phyloP scores from a whole-genome alignment of 805 yeast genomes.

The Spathaspora passalidarum region DNA sequence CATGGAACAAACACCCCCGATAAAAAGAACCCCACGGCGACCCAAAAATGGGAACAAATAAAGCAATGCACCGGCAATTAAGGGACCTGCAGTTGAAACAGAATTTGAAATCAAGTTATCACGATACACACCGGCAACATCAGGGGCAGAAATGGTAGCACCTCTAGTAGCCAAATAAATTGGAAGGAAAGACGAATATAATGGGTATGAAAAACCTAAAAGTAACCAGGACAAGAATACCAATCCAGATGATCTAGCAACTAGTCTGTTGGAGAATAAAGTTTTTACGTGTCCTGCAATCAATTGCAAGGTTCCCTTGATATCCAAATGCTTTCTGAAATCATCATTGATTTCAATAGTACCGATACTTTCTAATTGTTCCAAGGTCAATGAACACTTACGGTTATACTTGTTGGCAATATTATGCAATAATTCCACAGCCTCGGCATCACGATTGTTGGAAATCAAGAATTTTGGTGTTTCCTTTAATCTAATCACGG shows the following conservation, averaged over 20 bases:
- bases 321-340: conserved; percentile 18
- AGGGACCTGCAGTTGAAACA: conserved; percentile 51
- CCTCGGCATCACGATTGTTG: conserved; percentile 51
- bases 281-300: conserved; percentile 35
- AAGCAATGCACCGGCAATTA: conserved; percentile 44
- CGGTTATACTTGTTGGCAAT: conserved; percentile 49
- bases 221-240: conserved; percentile 49
- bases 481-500: conserved; percentile 40
- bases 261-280: conserved; percentile 42
- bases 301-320: conserved; percentile 18
- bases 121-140: conserved; percentile 41
- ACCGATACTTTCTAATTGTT: conserved; percentile 46
- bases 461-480: conserved; percentile 57
- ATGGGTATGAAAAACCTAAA: conserved; percentile 54
- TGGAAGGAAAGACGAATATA: conserved; percentile 53
- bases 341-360: conserved; percentile 21
- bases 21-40: conserved; percentile 53
- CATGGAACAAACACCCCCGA: conserved; percentile 53
- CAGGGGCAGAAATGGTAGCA: conserved; percentile 40
- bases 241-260: conserved; percentile 40
- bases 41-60: conserved; percentile 37
- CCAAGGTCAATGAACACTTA: conserved; percentile 42
- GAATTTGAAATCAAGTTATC: conserved; percentile 47
- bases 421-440: conserved; percentile 37
- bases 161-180: conserved; percentile 51